phyloP scores from a whole-genome alignment of 441 rosid species.

The Gossypium lobatum region DNA sequence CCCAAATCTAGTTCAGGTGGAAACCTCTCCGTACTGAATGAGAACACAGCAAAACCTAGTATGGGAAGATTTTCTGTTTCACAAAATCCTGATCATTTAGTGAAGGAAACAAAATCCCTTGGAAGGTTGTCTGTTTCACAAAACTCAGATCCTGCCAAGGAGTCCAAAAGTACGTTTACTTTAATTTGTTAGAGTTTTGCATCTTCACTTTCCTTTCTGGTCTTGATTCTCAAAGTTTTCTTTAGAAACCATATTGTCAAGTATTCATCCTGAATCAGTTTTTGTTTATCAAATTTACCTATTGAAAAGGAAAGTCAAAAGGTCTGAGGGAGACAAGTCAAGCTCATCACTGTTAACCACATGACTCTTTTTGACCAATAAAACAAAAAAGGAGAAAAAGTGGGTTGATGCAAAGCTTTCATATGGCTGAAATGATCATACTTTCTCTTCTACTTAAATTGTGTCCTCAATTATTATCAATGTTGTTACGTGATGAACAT shows the following conservation, averaged over 20 bases:
- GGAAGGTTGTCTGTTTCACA: conserved; percentile 75
- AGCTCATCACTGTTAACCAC: neutral
- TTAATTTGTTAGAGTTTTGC: conserved; percentile 12
- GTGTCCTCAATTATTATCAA: neutral
- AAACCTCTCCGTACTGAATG: conserved; percentile 47
- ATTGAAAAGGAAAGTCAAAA: neutral
- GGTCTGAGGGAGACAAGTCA: neutral
- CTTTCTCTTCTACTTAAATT: neutral
- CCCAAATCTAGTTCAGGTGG: conserved; percentile 47
- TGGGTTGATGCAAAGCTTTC: neutral
- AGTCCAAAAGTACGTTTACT: conserved; percentile 37
- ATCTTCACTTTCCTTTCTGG: conserved; percentile 2
- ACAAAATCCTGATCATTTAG: conserved; percentile 55
- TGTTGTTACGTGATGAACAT: neutral
- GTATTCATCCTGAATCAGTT: neutral
- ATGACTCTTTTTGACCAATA: neutral
- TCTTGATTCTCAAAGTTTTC: neutral
- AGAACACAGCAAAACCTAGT: conserved; percentile 54
- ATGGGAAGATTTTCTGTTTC: conserved; percentile 62
- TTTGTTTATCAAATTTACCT: neutral
- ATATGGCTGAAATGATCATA: neutral
- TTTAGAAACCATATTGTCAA: neutral
- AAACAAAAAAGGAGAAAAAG: neutral
- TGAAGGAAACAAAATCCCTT: conserved; percentile 73
- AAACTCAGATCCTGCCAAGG: conserved; percentile 59